Percentiles rank a stretch among this genome's conserved stretches.
Evolutionary conservation across 108 stramenopile species (phyloP).

Genomic region (Skeletonema potamos): DNA sequence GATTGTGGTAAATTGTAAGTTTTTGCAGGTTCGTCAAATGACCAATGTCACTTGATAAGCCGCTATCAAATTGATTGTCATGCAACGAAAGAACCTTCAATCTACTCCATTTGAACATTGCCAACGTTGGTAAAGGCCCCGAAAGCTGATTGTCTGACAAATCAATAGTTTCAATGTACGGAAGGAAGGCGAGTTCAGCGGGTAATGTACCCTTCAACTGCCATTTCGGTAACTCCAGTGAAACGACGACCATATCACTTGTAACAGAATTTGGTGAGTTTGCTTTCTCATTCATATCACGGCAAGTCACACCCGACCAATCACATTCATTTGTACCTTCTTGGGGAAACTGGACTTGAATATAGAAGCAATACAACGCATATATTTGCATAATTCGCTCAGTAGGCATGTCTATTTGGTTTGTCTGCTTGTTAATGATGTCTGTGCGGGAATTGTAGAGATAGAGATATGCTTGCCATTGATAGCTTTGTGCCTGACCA

Average conservation of each 20-base stretch:
- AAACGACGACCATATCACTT: neutral
- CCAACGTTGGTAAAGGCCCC: slow-evolving; percentile 18
- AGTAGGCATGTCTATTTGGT: slow-evolving; percentile 1
- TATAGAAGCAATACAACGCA: slow-evolving; percentile 8
- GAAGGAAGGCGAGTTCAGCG: slow-evolving; percentile 10
- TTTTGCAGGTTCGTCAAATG: slow-evolving; percentile 3
- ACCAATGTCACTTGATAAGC: slow-evolving; percentile 11
- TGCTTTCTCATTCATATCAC: neutral
- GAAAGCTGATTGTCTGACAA: slow-evolving; percentile 17
- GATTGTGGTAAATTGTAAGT: slow-evolving; percentile 33
- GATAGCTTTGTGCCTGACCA: slow-evolving; percentile 3
- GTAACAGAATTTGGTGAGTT: neutral
- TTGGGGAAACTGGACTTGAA: neutral
- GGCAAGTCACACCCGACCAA: slow-evolving; percentile 19
- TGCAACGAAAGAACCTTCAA: slow-evolving; percentile 25
- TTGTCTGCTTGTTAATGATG: slow-evolving; percentile 6
- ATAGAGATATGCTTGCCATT: slow-evolving; percentile 19
- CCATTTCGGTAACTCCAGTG: neutral
- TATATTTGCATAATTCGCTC: slow-evolving; percentile 22
- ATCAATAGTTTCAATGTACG: slow-evolving; percentile 22
- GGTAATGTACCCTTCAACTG: slow-evolving; percentile 11
- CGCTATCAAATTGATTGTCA: slow-evolving; percentile 25
- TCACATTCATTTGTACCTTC: slow-evolving; percentile 6
- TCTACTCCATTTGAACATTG: neutral
- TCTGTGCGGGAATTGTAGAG: slow-evolving; percentile 10